Percentiles rank a stretch among this genome's conserved stretches.
phyloP scores from a whole-genome alignment of 441 rosid genomes.

The Raphanus hybrid region DNA sequence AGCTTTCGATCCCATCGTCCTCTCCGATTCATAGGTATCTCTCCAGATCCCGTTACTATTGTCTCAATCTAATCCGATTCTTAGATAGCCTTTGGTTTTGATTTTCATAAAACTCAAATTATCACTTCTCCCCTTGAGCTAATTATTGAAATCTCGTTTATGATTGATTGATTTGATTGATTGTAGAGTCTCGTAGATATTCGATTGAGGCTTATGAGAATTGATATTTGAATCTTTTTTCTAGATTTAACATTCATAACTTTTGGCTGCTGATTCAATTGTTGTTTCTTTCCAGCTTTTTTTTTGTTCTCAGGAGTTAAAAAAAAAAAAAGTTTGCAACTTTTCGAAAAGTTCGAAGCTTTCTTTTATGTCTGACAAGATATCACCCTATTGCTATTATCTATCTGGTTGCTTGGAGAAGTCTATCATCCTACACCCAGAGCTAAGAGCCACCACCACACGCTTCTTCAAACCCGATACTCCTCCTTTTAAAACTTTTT shows the following conservation, averaged over 20 bases:
- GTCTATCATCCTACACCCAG: slow-evolving; percentile 48
- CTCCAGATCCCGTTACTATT: neutral
- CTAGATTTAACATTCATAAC: too few species aligned
- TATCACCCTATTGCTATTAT: slow-evolving; percentile 57
- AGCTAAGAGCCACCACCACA: neutral
- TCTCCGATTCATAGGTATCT: neutral
- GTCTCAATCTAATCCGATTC: neutral
- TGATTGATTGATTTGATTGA: neutral
- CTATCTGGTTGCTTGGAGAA: slow-evolving; percentile 86
- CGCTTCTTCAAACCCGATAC: too few species aligned
- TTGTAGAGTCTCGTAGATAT: neutral
- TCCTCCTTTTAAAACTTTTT: neutral
- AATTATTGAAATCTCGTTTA: neutral
- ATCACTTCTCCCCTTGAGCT: neutral
- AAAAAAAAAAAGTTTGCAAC: slow-evolving; percentile 33
- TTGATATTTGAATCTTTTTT: neutral
- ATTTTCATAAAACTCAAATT: neutral
- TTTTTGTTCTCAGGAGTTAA: neutral
- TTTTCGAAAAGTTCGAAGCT: slow-evolving; percentile 44
- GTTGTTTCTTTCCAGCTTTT: neutral
- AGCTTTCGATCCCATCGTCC: neutral
- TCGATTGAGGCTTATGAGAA: neutral
- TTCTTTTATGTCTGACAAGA: slow-evolving; percentile 90
- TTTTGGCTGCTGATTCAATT: too few species aligned
- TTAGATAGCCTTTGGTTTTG: too few species aligned